These are phyloP conservation scores for Plectosphaerella sp. DNA, from an alignment of 2,329 filamentous ascomycete species.

Conservation along the genomic window DNA sequence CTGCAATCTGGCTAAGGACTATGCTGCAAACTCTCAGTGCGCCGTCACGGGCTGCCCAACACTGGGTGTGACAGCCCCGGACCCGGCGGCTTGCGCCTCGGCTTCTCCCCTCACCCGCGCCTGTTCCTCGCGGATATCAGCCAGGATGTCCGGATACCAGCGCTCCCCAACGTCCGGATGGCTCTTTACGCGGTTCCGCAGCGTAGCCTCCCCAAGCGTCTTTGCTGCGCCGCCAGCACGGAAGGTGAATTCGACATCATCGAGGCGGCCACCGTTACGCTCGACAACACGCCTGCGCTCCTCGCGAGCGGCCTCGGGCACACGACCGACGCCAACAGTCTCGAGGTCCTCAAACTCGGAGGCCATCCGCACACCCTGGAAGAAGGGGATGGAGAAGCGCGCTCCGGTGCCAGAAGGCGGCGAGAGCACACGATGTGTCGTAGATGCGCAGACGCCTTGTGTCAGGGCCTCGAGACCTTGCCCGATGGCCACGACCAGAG, in stretches of 20 bases:
- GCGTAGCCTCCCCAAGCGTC: conserved; percentile 74
- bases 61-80: conserved; percentile 13
- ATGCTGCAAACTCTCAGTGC: conserved; percentile 16
- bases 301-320: conserved; percentile 59
- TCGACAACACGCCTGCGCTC: conserved; percentile 57
- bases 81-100: conserved; percentile 5
- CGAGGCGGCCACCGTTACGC: conserved; percentile 51
- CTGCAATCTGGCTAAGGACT: too few relatives aligned
- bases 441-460: conserved; percentile 74
- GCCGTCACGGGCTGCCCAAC: conserved; percentile 21
- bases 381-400: conserved; percentile 79
- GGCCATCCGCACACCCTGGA: conserved; percentile 79
- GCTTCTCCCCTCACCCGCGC: conserved; percentile 24
- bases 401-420: conserved; percentile 66
- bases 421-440: conserved; percentile 79
- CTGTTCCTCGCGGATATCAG: conserved; percentile 55
- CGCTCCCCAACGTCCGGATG: conserved; percentile 82
- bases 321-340: conserved; percentile 46
- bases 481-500: conserved; percentile 81
- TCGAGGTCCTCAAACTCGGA: conserved; percentile 76
- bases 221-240: conserved; percentile 61
- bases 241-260: conserved; percentile 87
- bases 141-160: conserved; percentile 67
- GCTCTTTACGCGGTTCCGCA: conserved; percentile 80
- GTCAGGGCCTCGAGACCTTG: conserved; percentile 85